Percentiles rank a stretch among this genome's conserved stretches.
These are phyloP conservation scores for Penicillium paradoxum DNA, from an alignment of 495 filamentous ascomycete genomes.

Conservation along the genomic window DNA sequence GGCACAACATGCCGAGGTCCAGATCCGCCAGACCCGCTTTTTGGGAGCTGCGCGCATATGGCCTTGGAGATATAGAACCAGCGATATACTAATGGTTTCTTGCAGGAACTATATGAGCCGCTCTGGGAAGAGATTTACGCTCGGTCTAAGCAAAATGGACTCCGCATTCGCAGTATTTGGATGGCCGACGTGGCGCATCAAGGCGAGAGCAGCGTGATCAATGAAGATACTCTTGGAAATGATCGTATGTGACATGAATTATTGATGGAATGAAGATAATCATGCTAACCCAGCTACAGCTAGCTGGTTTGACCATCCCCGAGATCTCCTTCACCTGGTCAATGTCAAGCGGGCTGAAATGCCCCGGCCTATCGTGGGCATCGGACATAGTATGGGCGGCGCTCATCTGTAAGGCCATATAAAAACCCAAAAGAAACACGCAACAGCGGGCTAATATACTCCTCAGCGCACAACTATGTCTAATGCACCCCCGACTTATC, in stretches of 20 bases:
- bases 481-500: conserved; percentile 80
- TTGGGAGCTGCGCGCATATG: background rate
- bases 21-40: background rate
- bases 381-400: conserved; percentile 89
- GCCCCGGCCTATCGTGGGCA: conserved; percentile 80
- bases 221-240: conserved; percentile 69
- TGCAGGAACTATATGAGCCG: conserved; percentile 80
- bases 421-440: background rate
- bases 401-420: conserved; percentile 49
- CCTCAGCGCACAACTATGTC: conserved; percentile 48
- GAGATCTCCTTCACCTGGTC: conserved; percentile 83
- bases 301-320: conserved; percentile 79
- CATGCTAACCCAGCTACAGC: conserved; percentile 40
- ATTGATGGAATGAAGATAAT: background rate
- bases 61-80: background rate
- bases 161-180: conserved; percentile 76
- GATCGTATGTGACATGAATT: conserved; percentile 53
- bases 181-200: conserved; percentile 78
- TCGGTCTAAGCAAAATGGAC: conserved; percentile 47
- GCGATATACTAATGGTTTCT: background rate
- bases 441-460: conserved; percentile 4
- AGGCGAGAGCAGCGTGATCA: conserved; percentile 68
- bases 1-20: background rate
- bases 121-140: conserved; percentile 72
- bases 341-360: conserved; percentile 79